These are phyloP conservation scores for Schwanniomyces occidentalis DNA, from an alignment of 805 yeast species.

Conservation along the genomic window DNA sequence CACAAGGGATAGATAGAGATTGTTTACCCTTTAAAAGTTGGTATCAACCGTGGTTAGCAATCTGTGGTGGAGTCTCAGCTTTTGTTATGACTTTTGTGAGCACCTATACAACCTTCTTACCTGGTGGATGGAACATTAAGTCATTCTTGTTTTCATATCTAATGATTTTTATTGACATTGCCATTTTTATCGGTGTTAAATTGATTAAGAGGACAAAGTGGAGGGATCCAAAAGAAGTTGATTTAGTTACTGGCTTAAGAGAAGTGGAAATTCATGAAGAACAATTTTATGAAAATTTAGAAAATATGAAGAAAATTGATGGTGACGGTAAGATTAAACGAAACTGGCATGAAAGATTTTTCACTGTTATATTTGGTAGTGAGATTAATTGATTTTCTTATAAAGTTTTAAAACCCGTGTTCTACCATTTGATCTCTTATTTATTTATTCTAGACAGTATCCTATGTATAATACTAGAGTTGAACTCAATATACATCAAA, in stretches of 20 bases:
- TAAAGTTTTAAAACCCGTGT: too few species aligned
- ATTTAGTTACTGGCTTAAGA: conserved; percentile 36
- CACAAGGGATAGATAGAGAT: conserved; percentile 17
- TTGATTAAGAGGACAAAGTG: conserved; percentile 37
- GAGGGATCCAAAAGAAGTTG: conserved; percentile 32
- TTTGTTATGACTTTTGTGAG: conserved; percentile 33
- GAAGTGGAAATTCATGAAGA: conserved; percentile 43
- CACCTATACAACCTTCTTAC: conserved; percentile 41
- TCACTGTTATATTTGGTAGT: conserved; percentile 26
- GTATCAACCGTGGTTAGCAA: conserved; percentile 38
- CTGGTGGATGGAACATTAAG: conserved; percentile 37
- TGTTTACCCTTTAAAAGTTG: conserved; percentile 16
- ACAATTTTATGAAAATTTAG: conserved; percentile 20
- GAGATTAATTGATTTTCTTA: conserved; percentile 10
- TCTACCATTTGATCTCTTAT: too few species aligned
- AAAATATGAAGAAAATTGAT: conserved; percentile 12
- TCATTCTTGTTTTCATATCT: conserved; percentile 45
- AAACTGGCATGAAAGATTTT: conserved; percentile 15
- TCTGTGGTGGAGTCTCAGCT: conserved; percentile 28
- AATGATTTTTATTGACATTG: conserved; percentile 41
- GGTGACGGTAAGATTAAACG: conserved; percentile 19
- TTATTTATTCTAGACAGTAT: too few species aligned
- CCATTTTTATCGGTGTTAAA: conserved; percentile 36
- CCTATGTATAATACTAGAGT: too few species aligned
- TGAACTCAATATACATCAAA: too few species aligned